Evolutionary conservation across 306 rosid species (phyloP).

Genomic region (Vigna trinervia): DNA sequence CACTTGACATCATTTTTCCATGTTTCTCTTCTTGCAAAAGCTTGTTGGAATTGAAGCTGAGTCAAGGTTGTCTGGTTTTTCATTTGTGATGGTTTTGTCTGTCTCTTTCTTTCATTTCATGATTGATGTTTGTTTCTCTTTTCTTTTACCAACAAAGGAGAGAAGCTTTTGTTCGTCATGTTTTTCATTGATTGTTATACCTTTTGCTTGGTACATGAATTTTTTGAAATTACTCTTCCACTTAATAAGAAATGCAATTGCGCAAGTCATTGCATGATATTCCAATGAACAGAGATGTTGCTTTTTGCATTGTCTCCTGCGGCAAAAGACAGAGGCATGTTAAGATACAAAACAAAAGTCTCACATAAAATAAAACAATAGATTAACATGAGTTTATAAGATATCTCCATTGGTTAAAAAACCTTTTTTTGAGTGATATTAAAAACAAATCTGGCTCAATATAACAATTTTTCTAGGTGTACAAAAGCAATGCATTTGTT

Average conservation of each 20-base stretch:
- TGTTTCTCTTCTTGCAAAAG: not conserved
- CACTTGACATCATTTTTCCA: not conserved
- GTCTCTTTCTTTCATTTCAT: not conserved
- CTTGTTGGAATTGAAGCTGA: not conserved
- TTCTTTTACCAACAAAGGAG: not conserved
- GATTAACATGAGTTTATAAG: no score
- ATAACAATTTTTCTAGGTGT: no score
- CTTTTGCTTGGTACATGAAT: not conserved
- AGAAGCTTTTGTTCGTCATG: not conserved
- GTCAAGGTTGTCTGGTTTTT: no score
- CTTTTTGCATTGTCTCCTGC: not conserved
- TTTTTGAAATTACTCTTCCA: not conserved
- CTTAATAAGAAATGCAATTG: not conserved
- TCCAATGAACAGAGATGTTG: not conserved
- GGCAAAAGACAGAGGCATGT: not conserved
- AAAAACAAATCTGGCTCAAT: no score
- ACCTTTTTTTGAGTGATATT: rapidly evolving
- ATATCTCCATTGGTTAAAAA: no score
- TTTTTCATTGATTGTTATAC: not conserved
- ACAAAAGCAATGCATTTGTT: no score
- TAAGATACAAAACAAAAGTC: no score
- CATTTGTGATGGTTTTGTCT: not conserved
- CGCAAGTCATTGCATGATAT: not conserved
- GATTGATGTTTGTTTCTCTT: not conserved
- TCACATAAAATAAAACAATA: no score